Conservation (phyloP, 768 basidiomycete species). For the Paxillus rubicundulus region DNA sequence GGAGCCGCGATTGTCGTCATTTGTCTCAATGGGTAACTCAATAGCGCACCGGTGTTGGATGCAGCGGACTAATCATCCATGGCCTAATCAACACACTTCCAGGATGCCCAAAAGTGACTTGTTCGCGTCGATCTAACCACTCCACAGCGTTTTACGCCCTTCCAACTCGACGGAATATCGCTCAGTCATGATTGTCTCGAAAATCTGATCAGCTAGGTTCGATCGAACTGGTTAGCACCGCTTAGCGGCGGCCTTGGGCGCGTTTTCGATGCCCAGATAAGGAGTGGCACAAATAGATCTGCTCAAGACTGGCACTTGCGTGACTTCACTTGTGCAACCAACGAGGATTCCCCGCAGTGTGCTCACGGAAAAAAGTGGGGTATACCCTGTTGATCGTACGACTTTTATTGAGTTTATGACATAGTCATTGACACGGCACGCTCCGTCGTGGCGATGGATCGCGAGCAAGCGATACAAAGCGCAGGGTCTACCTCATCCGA, state of each 20-base stretch:
- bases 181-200: not conserved
- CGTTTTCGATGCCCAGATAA: not conserved
- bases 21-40: too few relatives aligned
- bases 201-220: not conserved
- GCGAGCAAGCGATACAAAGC: not conserved
- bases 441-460: not conserved
- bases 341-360: not conserved
- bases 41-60: too few relatives aligned
- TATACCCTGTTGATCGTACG: not conserved
- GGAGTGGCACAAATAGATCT: not conserved
- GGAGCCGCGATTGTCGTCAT: not conserved
- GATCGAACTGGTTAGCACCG: not conserved
- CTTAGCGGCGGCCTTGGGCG: not conserved
- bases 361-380: not conserved
- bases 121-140: not conserved
- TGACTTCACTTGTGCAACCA: not conserved
- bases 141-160: not conserved
- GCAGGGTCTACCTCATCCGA: too few relatives aligned
- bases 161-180: not conserved
- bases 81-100: too few relatives aligned
- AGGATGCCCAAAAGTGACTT: too few relatives aligned
- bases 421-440: not conserved
- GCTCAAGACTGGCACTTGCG: not conserved
- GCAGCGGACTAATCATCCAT: too few relatives aligned
- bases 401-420: not conserved